phyloP scores from a whole-genome alignment of 495 filamentous ascomycete genomes.

The Penicillium waksmanii region DNA sequence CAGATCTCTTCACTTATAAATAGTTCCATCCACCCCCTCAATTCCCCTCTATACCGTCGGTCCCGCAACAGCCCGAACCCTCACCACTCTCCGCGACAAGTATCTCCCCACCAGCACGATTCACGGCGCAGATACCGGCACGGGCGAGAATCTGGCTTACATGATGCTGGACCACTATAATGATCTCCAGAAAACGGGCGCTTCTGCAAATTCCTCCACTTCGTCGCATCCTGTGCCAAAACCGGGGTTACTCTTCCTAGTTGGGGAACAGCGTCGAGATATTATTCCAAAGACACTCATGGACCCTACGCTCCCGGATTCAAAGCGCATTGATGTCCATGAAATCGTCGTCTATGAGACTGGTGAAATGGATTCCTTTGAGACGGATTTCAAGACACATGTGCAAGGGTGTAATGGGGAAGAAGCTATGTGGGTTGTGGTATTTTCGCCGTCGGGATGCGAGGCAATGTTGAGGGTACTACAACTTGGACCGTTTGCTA shows the following conservation, averaged over 20 bases:
- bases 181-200: constrained; percentile 14
- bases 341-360: constrained; percentile 89
- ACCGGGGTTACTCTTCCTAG: constrained; percentile 78
- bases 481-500: constrained; percentile 33
- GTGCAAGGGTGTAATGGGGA: constrained; percentile 19
- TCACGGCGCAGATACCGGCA: constrained; percentile 78
- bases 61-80: constrained; percentile 79
- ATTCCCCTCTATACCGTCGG: constrained; percentile 86
- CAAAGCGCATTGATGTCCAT: constrained; percentile 61
- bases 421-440: constrained; percentile 75
- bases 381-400: constrained; percentile 58
- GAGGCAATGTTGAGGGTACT: constrained; percentile 76
- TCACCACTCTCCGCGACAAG: constrained; percentile 57
- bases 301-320: constrained; percentile 42
- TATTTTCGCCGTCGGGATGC: constrained; percentile 92
- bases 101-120: constrained; percentile 55
- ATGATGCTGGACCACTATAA: constrained; percentile 79
- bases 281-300: constrained; percentile 82
- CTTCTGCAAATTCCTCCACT: too few species aligned
- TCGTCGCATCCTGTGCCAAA: constrained; percentile 27
- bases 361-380: constrained; percentile 74
- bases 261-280: constrained; percentile 84
- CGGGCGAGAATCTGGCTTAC: constrained; percentile 73
- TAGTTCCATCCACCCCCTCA: constrained; percentile 29
- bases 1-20: not conserved